Percentiles rank a stretch among this genome's conserved stretches.
phyloP scores from a whole-genome alignment of 208 protist genomes.

The Tritrichomonas foetus region DNA sequence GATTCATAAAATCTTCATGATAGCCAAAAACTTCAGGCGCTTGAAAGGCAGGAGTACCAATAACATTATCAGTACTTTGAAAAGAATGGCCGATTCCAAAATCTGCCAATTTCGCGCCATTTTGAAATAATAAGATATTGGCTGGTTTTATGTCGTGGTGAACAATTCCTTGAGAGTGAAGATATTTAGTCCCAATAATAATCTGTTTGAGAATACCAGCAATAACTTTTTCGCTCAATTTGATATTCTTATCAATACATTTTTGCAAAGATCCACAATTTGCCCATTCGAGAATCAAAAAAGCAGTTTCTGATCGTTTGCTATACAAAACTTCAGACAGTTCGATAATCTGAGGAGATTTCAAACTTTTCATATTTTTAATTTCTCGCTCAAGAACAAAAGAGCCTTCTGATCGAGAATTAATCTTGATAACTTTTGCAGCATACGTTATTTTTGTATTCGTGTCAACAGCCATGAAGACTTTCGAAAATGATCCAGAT shows the following conservation, averaged over 20 bases:
- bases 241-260: background rate
- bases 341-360: background rate
- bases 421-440: background rate
- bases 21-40: slow-evolving; percentile 30
- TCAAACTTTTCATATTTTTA: background rate
- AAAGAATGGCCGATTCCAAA: slow-evolving; percentile 30
- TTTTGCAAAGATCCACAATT: slow-evolving; percentile 1
- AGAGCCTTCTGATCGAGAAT: too few relatives aligned
- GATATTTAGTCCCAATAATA: background rate
- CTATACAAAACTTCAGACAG: background rate
- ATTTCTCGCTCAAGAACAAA: background rate
- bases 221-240: background rate
- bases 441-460: background rate
- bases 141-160: slow-evolving; percentile 17
- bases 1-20: too few relatives aligned
- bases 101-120: background rate
- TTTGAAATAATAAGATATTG: background rate
- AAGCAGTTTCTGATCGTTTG: background rate
- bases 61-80: background rate
- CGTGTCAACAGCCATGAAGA: background rate
- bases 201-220: background rate
- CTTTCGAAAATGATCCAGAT: background rate
- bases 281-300: background rate
- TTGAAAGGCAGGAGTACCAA: background rate
- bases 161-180: background rate